Conservation (phyloP, 352 stramenopile species). For the Phytophthora chlamydospora region DNA sequence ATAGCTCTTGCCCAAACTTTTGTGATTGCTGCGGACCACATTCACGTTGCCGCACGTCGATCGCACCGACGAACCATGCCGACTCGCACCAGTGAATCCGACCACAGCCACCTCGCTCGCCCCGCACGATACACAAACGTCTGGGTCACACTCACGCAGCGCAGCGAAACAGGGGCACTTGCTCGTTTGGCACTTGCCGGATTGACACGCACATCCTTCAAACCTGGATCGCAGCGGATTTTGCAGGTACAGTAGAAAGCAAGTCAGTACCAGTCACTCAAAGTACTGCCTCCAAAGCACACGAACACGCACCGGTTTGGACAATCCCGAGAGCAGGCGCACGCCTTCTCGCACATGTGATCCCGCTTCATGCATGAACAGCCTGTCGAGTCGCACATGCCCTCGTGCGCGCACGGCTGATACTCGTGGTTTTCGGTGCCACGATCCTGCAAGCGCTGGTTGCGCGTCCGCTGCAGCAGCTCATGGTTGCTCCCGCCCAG, state of each 20-base stretch:
- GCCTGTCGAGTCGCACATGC: slow-evolving; percentile 51
- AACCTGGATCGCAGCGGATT: slow-evolving; percentile 31
- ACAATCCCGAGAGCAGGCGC: slow-evolving; percentile 47
- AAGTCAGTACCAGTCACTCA: not conserved
- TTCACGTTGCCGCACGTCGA: slow-evolving; percentile 32
- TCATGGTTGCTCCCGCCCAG: slow-evolving; percentile 58
- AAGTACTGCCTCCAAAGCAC: not conserved
- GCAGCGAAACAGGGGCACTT: slow-evolving; percentile 57
- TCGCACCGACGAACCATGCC: too few relatives aligned
- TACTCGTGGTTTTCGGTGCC: slow-evolving; percentile 68
- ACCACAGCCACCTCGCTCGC: slow-evolving; percentile 48
- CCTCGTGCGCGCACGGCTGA: slow-evolving; percentile 75
- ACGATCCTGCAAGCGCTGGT: slow-evolving; percentile 68
- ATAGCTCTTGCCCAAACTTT: slow-evolving; percentile 50
- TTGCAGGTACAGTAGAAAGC: slow-evolving; percentile 1
- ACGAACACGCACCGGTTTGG: slow-evolving; percentile 50
- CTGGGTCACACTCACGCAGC: slow-evolving; percentile 63
- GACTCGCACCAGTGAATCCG: not conserved
- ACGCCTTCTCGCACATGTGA: slow-evolving; percentile 56
- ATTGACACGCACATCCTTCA: slow-evolving; percentile 52
- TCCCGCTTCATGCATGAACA: slow-evolving; percentile 72
- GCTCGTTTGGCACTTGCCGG: slow-evolving; percentile 53
- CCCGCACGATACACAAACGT: slow-evolving; percentile 55
- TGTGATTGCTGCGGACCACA: slow-evolving; percentile 27
- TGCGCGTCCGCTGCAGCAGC: slow-evolving; percentile 63